These are phyloP conservation scores for Apiospora pterosperma DNA, from an alignment of 2,329 filamentous ascomycete species.

Conservation along the genomic window DNA sequence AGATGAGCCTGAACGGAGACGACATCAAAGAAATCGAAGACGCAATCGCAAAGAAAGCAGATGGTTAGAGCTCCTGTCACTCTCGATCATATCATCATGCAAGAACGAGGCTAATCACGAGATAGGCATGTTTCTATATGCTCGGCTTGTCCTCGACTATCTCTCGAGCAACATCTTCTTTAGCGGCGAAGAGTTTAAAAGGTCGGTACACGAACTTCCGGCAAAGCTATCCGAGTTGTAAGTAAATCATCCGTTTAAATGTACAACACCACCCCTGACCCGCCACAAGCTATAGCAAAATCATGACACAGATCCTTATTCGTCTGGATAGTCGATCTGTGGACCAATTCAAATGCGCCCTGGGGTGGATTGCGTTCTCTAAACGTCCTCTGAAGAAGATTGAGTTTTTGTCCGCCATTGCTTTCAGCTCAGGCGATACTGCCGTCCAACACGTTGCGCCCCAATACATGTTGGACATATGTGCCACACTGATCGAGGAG, in stretches of 20 bases:
- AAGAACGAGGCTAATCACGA: background rate
- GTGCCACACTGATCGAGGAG: constrained; percentile 20
- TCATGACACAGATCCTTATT: constrained; percentile 22
- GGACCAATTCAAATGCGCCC: constrained; percentile 21
- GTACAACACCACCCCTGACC: background rate
- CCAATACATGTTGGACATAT: constrained; percentile 19
- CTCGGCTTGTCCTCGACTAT: constrained; percentile 31
- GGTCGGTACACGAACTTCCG: constrained; percentile 20
- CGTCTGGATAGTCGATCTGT: constrained; percentile 24
- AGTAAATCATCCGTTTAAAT: background rate
- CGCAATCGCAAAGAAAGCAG: constrained; percentile 19
- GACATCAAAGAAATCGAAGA: constrained; percentile 15
- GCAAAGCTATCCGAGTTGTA: constrained; percentile 22
- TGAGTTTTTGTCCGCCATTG: constrained; percentile 31
- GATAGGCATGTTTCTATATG: constrained; percentile 35
- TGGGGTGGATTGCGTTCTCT: constrained; percentile 35
- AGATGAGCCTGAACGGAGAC: constrained; percentile 11
- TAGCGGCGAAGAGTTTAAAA: constrained; percentile 19
- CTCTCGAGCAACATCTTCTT: constrained; percentile 28
- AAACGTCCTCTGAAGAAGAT: constrained; percentile 28
- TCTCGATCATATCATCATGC: too few relatives aligned
- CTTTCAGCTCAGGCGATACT: constrained; percentile 18
- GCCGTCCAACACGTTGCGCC: constrained; percentile 14
- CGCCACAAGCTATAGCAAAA: constrained; percentile 23
- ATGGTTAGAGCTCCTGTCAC: constrained; percentile 20